These are phyloP conservation scores for Colletotrichum cereale DNA, from an alignment of 2,329 filamentous ascomycete genomes.

Conservation along the genomic window DNA sequence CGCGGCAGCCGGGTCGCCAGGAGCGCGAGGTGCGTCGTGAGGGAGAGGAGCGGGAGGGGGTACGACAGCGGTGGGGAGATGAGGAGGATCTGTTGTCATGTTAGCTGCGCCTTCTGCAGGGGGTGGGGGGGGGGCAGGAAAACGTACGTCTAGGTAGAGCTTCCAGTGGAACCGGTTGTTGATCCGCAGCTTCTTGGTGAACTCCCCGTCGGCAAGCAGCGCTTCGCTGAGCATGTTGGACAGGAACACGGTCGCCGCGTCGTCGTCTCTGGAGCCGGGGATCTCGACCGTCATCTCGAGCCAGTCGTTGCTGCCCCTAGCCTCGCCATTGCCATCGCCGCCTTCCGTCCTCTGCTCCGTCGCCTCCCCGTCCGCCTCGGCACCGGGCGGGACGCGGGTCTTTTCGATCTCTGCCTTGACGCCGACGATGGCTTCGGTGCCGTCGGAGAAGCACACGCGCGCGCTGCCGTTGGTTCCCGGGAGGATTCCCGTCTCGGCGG, in stretches of 20 bases:
- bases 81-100: constrained; percentile 77
- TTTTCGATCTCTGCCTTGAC: constrained; percentile 95
- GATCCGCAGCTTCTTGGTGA: constrained; percentile 82
- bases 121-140: constrained; percentile 19
- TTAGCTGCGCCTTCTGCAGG: constrained; percentile 6
- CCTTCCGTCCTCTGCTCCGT: constrained; percentile 44
- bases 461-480: constrained; percentile 93
- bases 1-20: constrained; percentile 87
- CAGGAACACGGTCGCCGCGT: constrained; percentile 88
- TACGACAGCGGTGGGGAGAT: constrained; percentile 95
- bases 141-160: constrained; percentile 89
- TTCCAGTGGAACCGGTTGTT: constrained; percentile 97
- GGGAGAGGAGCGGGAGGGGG: constrained; percentile 89
- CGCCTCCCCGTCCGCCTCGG: constrained; percentile 55
- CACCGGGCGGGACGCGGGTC: constrained; percentile 57
- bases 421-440: constrained; percentile 94
- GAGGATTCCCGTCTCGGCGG: constrained; percentile 90
- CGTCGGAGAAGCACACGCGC: constrained; percentile 93
- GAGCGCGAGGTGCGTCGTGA: constrained; percentile 94
- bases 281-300: constrained; percentile 93
- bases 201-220: constrained; percentile 78
- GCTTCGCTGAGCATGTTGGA: constrained; percentile 91
- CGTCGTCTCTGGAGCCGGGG: constrained; percentile 90
- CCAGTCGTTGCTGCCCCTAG: constrained; percentile 75
- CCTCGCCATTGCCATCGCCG: constrained; percentile 49